Base-by-base conservation (phyloP, 148 eudicot species). In the Diospyros lotus region DNA sequence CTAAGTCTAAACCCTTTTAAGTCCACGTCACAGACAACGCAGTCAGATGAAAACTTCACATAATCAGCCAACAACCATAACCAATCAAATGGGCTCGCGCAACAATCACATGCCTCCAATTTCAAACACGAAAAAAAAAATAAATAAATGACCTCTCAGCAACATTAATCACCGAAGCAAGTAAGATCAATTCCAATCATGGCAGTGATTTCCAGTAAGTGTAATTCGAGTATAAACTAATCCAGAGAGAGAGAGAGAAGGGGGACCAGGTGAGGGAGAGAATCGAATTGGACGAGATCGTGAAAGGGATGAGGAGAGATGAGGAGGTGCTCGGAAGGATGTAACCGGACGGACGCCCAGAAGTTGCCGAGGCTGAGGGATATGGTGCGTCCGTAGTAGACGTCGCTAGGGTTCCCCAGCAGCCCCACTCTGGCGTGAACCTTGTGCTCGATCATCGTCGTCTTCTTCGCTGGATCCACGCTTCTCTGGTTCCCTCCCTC, bases 351-450 rank as follows among this genome's bases (percentile, higher is more conserved):
- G 50, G 84, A 71, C 39, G 98, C 98, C 81, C 82, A 93, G 84
- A 93, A 96, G 81, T 93, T 91, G 50, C 81, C 77, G 6, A 96
- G 75, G 77, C 87, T 86, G 61, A 89, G 68, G 1, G 99, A 90
- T 13, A 93, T 87, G 1, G 98, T 85, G 13, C 86, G 83, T 51
- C 98, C 98, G 43, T 75, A 45, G 68, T 96, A 93, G 11, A 96
- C 99, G 17, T 93, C 98, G 77, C 98, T 93, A 1, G 98, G 99
- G 79, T 96, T 96, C 1, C 99, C 99, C 43, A 96, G 67, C 0
- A 96, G 75, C 58, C 99, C 99, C 4, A 96, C 85, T 61, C 99
- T 80, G 0, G 99, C 99, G 42, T 89, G 82, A 0, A 89, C 87
- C 69, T 83, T 91, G 85, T 88, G 97, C 82, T 89, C 90, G 14